Evolutionary conservation across 768 basidiomycete species (phyloP).

Genomic region (Auricularia sp.): DNA sequence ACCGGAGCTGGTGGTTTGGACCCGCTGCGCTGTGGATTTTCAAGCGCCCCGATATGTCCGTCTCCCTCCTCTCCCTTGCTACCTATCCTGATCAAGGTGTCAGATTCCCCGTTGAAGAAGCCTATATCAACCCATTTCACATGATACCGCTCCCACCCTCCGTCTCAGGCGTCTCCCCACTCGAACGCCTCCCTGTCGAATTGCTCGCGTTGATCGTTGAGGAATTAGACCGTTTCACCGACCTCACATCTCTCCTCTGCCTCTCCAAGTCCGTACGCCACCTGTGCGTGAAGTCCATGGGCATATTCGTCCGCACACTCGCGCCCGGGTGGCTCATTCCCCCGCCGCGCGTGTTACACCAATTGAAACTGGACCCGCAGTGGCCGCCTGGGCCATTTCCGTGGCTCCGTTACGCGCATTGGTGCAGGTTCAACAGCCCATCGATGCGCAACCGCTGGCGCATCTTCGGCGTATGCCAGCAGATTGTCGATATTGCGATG

Average conservation of each 20-base stretch:
- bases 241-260: background rate
- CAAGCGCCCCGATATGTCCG: background rate
- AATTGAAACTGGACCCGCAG: background rate
- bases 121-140: background rate
- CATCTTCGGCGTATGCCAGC: background rate
- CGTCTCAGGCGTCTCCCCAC: background rate
- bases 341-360: background rate
- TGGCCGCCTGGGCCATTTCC: background rate
- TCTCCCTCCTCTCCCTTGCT: background rate
- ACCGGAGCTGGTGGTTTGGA: background rate
- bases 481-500: background rate
- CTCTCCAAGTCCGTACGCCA: background rate
- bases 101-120: background rate
- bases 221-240: background rate
- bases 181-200: background rate
- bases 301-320: background rate
- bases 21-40: background rate
- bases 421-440: background rate
- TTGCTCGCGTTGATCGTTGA: background rate
- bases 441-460: background rate
- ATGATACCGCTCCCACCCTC: too few relatives aligned
- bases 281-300: background rate
- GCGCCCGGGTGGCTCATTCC: background rate
- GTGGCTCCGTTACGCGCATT: background rate
- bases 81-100: background rate